Base-by-base conservation (phyloP, 1,139 yeast genomes). In the Hemisphaericaspora subhashii region DNA sequence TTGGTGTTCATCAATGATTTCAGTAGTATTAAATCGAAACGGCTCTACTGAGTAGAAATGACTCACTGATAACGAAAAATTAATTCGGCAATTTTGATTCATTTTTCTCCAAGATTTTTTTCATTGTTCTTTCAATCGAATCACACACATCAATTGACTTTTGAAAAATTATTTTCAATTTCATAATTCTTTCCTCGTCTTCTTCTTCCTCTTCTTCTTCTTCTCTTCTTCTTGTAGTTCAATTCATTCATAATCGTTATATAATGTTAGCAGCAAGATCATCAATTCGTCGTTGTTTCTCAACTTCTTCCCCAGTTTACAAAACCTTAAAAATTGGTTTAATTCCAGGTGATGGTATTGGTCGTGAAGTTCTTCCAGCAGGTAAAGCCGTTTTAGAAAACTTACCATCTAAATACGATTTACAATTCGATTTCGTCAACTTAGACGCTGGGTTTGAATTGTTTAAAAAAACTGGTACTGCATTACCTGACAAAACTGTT, bases 281-380 rank as follows among this genome's bases (percentile, higher is more conserved):
- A 2, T 44, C 54, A 18, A 46, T 58, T 20, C 53, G 60, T 46
- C 72, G 76, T 52, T 52, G 62, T 31, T 67, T 72, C 41, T 62
- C 75, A 12, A 55, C 71, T 20, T 54, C 68, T 8, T 43, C 64
- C 14, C 44, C 57, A 14, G 52, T 63, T 25, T 47, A 61, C 46
- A 71, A 69, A 52, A 58, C 60, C 39, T 59, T 72, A 44, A 72
- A 69, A 51, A 72, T 72, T 44, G 78, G 78, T 24, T 77, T 92
- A 58, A 89, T 92, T 55, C 96, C 98, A 38, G 98, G 98, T 60
- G 98, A 92, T 62, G 98, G 98, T 48, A 92, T 92, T 55, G 98
- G 98, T 41, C 81, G 87, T 57, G 98, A 92, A 67, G 98, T 92
- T 37, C 89, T 92, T 47, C 98, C 98, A 46, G 86, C 98, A 35